These are phyloP conservation scores for Croton laevigatus DNA, from an alignment of 441 rosid genomes.

Conservation along the genomic window DNA sequence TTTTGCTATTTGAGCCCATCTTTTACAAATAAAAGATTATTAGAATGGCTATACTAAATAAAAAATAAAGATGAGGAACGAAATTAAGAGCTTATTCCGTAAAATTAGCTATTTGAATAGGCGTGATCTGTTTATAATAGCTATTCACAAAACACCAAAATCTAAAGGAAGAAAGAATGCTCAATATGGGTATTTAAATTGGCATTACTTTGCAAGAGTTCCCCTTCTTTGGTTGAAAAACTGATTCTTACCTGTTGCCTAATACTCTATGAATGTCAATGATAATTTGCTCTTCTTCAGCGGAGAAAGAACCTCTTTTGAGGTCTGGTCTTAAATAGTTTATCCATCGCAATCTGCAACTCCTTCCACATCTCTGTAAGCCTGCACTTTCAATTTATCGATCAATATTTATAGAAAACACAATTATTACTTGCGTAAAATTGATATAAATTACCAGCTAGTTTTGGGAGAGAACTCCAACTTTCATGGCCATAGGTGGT, in stretches of 20 bases:
- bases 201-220: no score
- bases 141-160: no score
- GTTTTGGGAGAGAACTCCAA: conserved; percentile 77
- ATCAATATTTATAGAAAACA: no score
- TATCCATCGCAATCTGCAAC: conserved; percentile 78
- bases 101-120: no score
- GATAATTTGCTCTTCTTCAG: conserved; percentile 59
- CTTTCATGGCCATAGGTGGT: conserved; percentile 62
- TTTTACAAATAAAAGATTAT: conserved; percentile 16
- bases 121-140: no score
- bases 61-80: no score
- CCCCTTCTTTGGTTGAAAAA: background rate
- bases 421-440: no score
- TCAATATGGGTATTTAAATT: no score
- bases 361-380: conserved; percentile 69
- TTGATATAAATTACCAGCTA: conserved; percentile 54
- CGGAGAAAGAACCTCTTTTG: conserved; percentile 56
- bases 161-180: no score
- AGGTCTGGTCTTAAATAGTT: conserved; percentile 67
- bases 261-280: conserved; percentile 67
- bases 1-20: conserved; percentile 81
- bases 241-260: conserved; percentile 48
- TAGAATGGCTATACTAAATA: no score
- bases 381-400: conserved; percentile 33
- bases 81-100: no score